These are phyloP conservation scores for Paramecium sexaurelia DNA, from an alignment of 73 alveolate genomes.

Conservation along the genomic window DNA sequence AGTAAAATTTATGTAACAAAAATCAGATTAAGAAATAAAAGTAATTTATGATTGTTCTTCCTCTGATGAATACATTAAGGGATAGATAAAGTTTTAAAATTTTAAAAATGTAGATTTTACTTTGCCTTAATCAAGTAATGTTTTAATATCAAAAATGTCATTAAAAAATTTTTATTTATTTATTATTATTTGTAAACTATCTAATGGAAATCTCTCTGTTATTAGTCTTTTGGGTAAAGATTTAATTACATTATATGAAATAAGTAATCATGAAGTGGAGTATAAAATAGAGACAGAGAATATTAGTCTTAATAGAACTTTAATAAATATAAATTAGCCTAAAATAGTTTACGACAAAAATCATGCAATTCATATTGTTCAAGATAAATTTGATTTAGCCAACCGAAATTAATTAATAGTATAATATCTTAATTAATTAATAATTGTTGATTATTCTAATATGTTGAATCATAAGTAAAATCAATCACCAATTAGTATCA, in stretches of 20 bases:
- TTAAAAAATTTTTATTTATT: not conserved
- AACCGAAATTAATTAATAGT: not conserved
- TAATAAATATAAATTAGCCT: not conserved
- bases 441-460: not conserved
- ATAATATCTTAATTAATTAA: not conserved
- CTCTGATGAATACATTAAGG: not conserved
- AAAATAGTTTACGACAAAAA: not conserved
- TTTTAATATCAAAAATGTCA: not conserved
- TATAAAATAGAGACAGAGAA: not conserved
- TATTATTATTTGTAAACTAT: not conserved
- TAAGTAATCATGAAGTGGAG: not conserved
- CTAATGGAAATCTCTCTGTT: not conserved
- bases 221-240: not conserved
- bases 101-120: not conserved
- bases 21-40: not conserved
- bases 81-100: not conserved
- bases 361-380: not conserved
- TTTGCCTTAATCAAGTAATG: not conserved
- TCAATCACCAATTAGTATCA: not conserved
- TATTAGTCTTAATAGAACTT: not conserved
- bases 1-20: not conserved
- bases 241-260: not conserved
- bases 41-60: not conserved
- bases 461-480: not conserved
- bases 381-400: not conserved